These are phyloP conservation scores for Kwoniella sp. DNA, from an alignment of 768 basidiomycete species.

Conservation along the genomic window DNA sequence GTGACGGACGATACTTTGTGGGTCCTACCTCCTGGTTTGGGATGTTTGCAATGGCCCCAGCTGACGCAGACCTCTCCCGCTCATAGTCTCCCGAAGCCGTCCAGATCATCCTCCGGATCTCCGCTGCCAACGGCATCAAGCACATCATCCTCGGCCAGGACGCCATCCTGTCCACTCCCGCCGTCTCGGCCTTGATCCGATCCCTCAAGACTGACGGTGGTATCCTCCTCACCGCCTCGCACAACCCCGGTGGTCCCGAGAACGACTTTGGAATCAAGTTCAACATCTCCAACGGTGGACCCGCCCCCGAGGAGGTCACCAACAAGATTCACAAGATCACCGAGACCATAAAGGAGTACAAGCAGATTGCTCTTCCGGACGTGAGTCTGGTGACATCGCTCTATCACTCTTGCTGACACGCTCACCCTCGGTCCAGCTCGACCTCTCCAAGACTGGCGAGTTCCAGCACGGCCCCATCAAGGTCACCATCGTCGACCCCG, in stretches of 20 bases:
- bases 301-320: constrained; percentile 94
- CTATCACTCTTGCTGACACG: background rate
- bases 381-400: constrained; percentile 54
- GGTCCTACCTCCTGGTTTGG: constrained; percentile 6
- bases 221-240: constrained; percentile 91
- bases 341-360: constrained; percentile 80
- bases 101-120: constrained; percentile 88
- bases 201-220: constrained; percentile 95
- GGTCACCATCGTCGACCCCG: constrained; percentile 90
- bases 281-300: constrained; percentile 95
- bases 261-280: constrained; percentile 99
- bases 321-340: constrained; percentile 89
- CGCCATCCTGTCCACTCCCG: constrained; percentile 90
- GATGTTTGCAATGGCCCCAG: background rate
- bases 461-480: constrained; percentile 73
- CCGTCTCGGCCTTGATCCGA: constrained; percentile 90
- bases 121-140: constrained; percentile 84
- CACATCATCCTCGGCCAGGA: constrained; percentile 91
- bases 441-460: constrained; percentile 77
- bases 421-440: constrained; percentile 56
- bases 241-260: constrained; percentile 98
- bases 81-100: constrained; percentile 53
- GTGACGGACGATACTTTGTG: constrained; percentile 84
- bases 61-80: background rate
- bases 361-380: constrained; percentile 68